Base-by-base conservation (phyloP, 2,329 filamentous ascomycete genomes). In the Clarireedia paspali region DNA sequence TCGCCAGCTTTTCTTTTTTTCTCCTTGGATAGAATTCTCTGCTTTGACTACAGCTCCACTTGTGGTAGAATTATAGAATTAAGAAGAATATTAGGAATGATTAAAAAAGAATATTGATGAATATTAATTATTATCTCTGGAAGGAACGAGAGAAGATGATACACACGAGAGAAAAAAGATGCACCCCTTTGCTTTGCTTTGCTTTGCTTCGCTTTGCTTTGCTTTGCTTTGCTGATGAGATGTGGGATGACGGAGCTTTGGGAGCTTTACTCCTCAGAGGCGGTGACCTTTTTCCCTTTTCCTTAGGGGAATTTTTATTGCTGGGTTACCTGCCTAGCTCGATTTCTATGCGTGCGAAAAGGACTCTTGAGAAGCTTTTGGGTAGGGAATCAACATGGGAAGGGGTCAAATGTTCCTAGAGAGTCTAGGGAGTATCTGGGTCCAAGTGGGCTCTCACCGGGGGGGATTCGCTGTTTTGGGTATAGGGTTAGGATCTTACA, bases 271-370 rank as follows among this genome's bases (percentile, higher is more conserved):
- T 38, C 7, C 27, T 48, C 48, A 53, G 51, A 53, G 30, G 51
- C 51, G 51, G 51, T 53, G 51, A 48, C 51, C 45, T 46, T 38
- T 48, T 40, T 48, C 44, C 44, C 34, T 53, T 46, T n/a, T 30
- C 39, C 34, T 40, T 53, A 42, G 51, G 38, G 38, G 47, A 44
- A 47, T 53, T 26, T 26, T 30, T 9, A 47, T 40, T 40, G 17
- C 38, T 40, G 17, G 38, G 38, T 40, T 40, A n/a, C 14, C 10
- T 17, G 4, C 17, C 38, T 40, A 39, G 44, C 47, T 48, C 27
- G 30, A 7, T 30, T 30, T 39, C 47, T 40, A 14, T 44, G 20
- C 20, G 20, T 20, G 20, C 20, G 20, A 20, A 20, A 20, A 20
- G 20, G 20, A 20, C 20, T 20, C 20, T 20, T 20, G 20, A 20